Evolutionary conservation across 306 rosid species (phyloP).

Genomic region (Cajanus cajan): DNA sequence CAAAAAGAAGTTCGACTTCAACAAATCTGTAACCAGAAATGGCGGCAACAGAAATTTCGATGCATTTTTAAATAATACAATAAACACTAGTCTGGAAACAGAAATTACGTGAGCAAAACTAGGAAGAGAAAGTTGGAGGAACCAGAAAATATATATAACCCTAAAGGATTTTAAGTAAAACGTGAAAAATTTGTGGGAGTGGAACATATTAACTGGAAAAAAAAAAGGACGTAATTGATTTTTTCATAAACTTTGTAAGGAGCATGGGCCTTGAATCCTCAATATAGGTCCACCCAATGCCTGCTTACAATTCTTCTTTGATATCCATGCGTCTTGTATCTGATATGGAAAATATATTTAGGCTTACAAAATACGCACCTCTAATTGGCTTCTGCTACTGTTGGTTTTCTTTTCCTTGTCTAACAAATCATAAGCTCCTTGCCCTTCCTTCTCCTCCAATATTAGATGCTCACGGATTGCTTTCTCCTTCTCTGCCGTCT

Average conservation of each 20-base stretch:
- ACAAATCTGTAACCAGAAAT: slow-evolving; percentile 17
- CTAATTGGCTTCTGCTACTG: slow-evolving; percentile 22
- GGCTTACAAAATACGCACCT: slow-evolving; percentile 43
- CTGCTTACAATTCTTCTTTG: neutral
- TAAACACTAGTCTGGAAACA: neutral
- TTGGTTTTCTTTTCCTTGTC: slow-evolving; percentile 30
- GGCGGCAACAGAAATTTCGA: neutral
- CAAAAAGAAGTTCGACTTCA: neutral
- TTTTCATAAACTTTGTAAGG: neutral
- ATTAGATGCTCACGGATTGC: slow-evolving; percentile 40
- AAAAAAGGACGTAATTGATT: neutral
- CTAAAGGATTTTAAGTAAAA: slow-evolving; percentile 4
- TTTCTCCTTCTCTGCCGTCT: slow-evolving; percentile 76
- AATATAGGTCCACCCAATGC: slow-evolving; percentile 4
- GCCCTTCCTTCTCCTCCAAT: slow-evolving; percentile 28
- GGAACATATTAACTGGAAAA: neutral
- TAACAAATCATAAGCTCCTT: slow-evolving; percentile 7
- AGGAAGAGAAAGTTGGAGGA: neutral
- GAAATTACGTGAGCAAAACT: neutral
- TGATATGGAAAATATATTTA: slow-evolving; percentile 9
- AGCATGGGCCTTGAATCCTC: slow-evolving; percentile 3
- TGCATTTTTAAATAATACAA: slow-evolving; percentile 5
- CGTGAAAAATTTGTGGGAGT: neutral
- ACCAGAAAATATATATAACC: slow-evolving; percentile 25
- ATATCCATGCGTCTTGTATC: neutral